Base-by-base conservation (phyloP, 371 early-diverging fungal species). In the Apophysomyces sp. region DNA sequence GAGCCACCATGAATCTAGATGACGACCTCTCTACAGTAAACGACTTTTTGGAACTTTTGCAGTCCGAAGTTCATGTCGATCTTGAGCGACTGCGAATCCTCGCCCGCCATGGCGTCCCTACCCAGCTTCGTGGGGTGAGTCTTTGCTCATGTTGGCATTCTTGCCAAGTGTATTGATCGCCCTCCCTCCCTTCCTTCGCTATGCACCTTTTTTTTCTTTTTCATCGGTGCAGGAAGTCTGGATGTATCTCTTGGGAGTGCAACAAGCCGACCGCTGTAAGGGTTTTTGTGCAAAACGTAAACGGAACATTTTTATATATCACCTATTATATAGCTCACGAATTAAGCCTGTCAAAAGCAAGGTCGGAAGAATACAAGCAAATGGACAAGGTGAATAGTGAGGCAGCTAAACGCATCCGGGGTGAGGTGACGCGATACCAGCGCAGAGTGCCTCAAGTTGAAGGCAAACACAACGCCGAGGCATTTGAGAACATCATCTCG, bases 241-340 rank as follows among this genome's bases (percentile, higher is more conserved):
- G 97, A 89, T 92, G 78, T 95, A 89, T 62, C 77, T 96, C 37
- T 83, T 96, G 34, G 94, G 92, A 29, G 89, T 94, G 15, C 90
- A 92, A 72, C 85, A 87, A 62, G 83, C 94, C 2, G 94, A 96
- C 76, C 83, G 94, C 58, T 92, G 94, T 90, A 86, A 81, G 86
- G 79, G 30, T 37, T 21, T 30, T 51, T 21, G 12, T 28, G 2
- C 21, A 28, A 32, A 36, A 44, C 21, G 16, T 28, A 28, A 28
- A 59, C 9, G 34, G 29, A 49, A 59, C 7, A 12, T 52, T 52
- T 1, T 8, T 13, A 21, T 12, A 60, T 52, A 63, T 57, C 13
- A 40, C 26, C n/a, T 30, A 15, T 49, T 37, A 6, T 40, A 24
- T 66, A 91, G 93, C 92, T 57, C 85, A 88, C 70, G 94, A 92